These are phyloP conservation scores for Haplographium delicatum DNA, from an alignment of 495 filamentous ascomycete species.

Conservation along the genomic window DNA sequence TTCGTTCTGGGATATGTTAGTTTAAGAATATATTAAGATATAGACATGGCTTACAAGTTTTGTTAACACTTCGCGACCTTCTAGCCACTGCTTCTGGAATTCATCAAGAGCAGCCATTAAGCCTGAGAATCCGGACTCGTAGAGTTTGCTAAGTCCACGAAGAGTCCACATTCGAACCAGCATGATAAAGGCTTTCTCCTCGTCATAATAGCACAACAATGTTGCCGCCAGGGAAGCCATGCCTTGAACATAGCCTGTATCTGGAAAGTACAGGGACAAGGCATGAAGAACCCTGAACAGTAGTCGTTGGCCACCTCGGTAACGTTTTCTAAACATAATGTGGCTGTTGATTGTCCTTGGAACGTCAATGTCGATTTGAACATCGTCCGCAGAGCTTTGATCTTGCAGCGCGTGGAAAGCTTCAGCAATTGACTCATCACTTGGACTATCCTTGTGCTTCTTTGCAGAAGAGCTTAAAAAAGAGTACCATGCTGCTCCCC, in stretches of 20 bases:
- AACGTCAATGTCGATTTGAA: slow-evolving; percentile 96
- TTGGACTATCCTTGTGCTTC: slow-evolving; percentile 48
- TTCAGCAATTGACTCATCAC: slow-evolving; percentile 66
- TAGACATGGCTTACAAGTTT: slow-evolving; percentile 62
- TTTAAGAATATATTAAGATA: background rate
- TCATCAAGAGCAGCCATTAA: slow-evolving; percentile 84
- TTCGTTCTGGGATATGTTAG: slow-evolving; percentile 52
- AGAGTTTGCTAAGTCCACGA: slow-evolving; percentile 79
- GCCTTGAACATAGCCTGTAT: slow-evolving; percentile 93
- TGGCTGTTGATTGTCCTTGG: slow-evolving; percentile 92
- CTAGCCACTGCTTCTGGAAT: slow-evolving; percentile 84
- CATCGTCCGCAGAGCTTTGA: slow-evolving; percentile 77
- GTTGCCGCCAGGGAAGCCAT: slow-evolving; percentile 95
- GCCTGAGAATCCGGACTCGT: slow-evolving; percentile 76
- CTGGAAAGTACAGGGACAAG: slow-evolving; percentile 85
- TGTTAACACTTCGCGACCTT: slow-evolving; percentile 62
- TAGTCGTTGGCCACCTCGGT: slow-evolving; percentile 84
- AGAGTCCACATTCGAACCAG: slow-evolving; percentile 86
- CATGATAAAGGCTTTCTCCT: slow-evolving; percentile 93
- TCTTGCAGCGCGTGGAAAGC: slow-evolving; percentile 65
- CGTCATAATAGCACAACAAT: slow-evolving; percentile 92
- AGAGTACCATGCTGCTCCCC: slow-evolving; percentile 87
- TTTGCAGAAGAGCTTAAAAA: slow-evolving; percentile 85
- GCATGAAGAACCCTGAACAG: slow-evolving; percentile 91
- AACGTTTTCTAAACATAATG: slow-evolving; percentile 94